Conservation (phyloP, 257 asterid species). For the Cinchona pubescens region DNA sequence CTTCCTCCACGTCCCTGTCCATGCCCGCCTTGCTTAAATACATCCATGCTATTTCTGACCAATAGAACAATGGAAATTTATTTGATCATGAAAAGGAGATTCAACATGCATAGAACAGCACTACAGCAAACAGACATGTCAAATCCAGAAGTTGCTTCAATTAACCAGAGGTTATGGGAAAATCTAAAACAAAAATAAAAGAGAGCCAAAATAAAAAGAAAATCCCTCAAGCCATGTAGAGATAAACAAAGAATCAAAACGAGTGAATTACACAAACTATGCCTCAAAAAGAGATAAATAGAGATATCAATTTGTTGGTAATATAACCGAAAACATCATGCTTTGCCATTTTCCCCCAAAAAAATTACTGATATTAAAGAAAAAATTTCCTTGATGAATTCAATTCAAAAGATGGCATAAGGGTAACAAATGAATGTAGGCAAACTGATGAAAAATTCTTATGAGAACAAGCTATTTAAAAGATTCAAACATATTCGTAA, state of each 20-base stretch:
- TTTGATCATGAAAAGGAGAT: background rate
- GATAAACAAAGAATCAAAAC: too few relatives aligned
- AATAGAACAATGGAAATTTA: background rate
- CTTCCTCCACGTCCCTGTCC: slow-evolving; percentile 26
- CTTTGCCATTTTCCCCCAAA: background rate
- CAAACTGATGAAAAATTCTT: background rate
- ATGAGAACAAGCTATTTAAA: background rate
- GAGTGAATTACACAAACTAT: background rate
- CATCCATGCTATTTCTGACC: slow-evolving; percentile 17
- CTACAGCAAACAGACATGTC: background rate
- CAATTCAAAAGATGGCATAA: background rate
- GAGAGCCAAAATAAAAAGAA: too few relatives aligned
- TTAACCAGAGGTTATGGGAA: background rate
- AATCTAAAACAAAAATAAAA: background rate
- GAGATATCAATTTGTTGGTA: background rate
- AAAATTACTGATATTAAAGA: background rate
- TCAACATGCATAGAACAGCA: background rate
- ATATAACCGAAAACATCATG: too few relatives aligned
- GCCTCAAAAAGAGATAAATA: background rate
- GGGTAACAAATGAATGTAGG: background rate
- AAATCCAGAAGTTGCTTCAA: too few relatives aligned
- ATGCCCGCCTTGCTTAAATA: slow-evolving; percentile 30
- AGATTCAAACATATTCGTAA: too few relatives aligned
- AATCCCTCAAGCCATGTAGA: background rate
- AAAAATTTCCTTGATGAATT: background rate